These are phyloP conservation scores for Mycena capillaripes DNA, from an alignment of 768 basidiomycete species.

Conservation along the genomic window DNA sequence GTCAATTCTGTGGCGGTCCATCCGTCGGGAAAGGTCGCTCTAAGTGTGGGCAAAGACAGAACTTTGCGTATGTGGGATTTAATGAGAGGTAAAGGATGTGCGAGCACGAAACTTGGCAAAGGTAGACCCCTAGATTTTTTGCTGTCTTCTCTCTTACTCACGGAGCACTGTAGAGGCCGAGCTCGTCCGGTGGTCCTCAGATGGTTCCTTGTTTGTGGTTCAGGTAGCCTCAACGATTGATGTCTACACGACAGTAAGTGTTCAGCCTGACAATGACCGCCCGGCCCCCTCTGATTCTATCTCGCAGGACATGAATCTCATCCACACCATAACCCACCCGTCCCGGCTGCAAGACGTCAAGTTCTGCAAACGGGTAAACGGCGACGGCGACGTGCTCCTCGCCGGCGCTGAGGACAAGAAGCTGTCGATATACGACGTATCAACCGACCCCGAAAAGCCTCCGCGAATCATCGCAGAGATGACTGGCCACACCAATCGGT, in stretches of 20 bases:
- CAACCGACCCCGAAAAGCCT: slow-evolving; percentile 54
- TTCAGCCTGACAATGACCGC: background rate
- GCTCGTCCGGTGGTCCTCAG: slow-evolving; percentile 88
- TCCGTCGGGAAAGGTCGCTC: slow-evolving; percentile 90
- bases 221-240: slow-evolving; percentile 83
- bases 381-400: slow-evolving; percentile 77
- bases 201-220: slow-evolving; percentile 85
- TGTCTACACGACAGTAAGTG: slow-evolving; percentile 83
- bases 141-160: background rate
- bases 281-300: background rate
- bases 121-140: slow-evolving; percentile 60
- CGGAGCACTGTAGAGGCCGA: slow-evolving; percentile 79
- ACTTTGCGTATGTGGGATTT: slow-evolving; percentile 99
- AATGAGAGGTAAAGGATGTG: slow-evolving; percentile 92
- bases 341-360: slow-evolving; percentile 88
- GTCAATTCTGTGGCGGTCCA: slow-evolving; percentile 94
- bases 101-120: slow-evolving; percentile 90
- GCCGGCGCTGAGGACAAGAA: slow-evolving; percentile 94
- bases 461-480: slow-evolving; percentile 79
- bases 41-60: slow-evolving; percentile 92
- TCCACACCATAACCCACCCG: slow-evolving; percentile 81
- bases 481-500: slow-evolving; percentile 92
- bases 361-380: slow-evolving; percentile 75
- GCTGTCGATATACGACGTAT: slow-evolving; percentile 80
- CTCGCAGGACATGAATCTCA: slow-evolving; percentile 80